Evolutionary conservation across 352 stramenopile species (phyloP), one percentile per base, ranked within the genome.

Genomic region (Pythium guiyangense): DNA sequence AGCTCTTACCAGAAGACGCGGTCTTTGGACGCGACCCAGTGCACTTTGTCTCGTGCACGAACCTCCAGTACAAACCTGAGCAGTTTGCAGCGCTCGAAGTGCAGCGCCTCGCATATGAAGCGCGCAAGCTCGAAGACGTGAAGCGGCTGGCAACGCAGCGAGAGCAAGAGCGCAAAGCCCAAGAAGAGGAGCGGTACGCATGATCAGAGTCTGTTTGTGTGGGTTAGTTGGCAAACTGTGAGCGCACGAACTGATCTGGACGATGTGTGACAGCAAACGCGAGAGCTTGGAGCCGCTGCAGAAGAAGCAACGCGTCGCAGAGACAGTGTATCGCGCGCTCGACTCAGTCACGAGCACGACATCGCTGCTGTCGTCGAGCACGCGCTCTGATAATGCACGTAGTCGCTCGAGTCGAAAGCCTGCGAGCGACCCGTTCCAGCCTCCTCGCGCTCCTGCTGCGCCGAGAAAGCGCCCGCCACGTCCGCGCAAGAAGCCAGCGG

Each of bases 1-100:
- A 63, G 48, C 63, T 85, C 34, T 75, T 90, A 35, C 76, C 74
- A 9, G 73, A 84, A 40, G 45, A 86, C 59, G 79, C 61, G 52
- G 76, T 80, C 9, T 88, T 90, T 54, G 80, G 80, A 22, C 70
- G 77, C 54, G 66, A 78, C 43, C 76, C 74, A 2, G 69, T 86
- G 57, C 65, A 82, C 57, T 85, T 73, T 83, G 73, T 90, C 76
- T 82, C 88, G 74, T 84, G 77, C 68, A 86, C 88, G 69, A 90
- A 90, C 60, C 57, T 88, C 20, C 10, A 52, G n/a, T 43, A 40
- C 3, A 57, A 58, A n/a, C 40, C 47, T 6, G 15, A 26, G 26
- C 49, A 40, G 35, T 34, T 49, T 46, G 34, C 40, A 26, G 43
- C 43, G 18, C 50, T 59, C 17, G n/a, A 57, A 35, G 53, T 35